A percentile compares a stretch with the other conserved stretches of the same genome.
Conservation (phyloP, 2,329 filamentous ascomycete genomes). For the Aspergillus sp. region DNA sequence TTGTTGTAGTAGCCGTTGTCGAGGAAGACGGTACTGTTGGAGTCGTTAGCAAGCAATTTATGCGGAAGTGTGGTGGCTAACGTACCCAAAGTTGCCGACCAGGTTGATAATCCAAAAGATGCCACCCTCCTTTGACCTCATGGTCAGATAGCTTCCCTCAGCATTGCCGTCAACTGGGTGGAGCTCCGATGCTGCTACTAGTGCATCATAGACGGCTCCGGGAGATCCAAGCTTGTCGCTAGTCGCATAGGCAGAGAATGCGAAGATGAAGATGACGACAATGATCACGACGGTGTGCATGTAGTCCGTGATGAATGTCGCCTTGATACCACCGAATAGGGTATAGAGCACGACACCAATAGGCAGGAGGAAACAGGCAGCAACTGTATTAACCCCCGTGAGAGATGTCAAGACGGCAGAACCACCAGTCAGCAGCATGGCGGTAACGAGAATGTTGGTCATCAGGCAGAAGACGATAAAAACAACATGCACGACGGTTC, state of each 20-base stretch:
- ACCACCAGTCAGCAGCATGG: conserved; percentile 85
- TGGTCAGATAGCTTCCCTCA: conserved; percentile 81
- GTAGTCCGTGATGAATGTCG: conserved; percentile 83
- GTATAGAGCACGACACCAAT: conserved; percentile 82
- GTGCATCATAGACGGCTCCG: conserved; percentile 72
- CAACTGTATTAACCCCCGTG: conserved; percentile 74
- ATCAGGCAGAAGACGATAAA: conserved; percentile 81
- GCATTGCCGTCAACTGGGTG: conserved; percentile 81
- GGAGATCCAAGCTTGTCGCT: conserved; percentile 73
- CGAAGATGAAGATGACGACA: conserved; percentile 82
- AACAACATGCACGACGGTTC: conserved; percentile 69
- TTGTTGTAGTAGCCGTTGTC: conserved; percentile 92
- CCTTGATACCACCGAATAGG: conserved; percentile 74
- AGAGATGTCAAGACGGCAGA: conserved; percentile 71
- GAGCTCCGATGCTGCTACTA: conserved; percentile 65
- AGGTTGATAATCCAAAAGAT: conserved; percentile 93
- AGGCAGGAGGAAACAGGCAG: conserved; percentile 81
- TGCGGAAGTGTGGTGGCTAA: neutral
- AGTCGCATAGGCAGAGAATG: conserved; percentile 78
- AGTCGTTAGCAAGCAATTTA: conserved; percentile 6
- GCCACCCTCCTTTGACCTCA: conserved; percentile 76
- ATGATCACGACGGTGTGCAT: conserved; percentile 75
- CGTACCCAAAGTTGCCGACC: conserved; percentile 57
- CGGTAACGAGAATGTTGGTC: conserved; percentile 84
- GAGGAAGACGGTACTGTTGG: conserved; percentile 69